Evolutionary conservation across 1,284 basidiomycete species (phyloP).

Genomic region (Marasmius tenuissimus): DNA sequence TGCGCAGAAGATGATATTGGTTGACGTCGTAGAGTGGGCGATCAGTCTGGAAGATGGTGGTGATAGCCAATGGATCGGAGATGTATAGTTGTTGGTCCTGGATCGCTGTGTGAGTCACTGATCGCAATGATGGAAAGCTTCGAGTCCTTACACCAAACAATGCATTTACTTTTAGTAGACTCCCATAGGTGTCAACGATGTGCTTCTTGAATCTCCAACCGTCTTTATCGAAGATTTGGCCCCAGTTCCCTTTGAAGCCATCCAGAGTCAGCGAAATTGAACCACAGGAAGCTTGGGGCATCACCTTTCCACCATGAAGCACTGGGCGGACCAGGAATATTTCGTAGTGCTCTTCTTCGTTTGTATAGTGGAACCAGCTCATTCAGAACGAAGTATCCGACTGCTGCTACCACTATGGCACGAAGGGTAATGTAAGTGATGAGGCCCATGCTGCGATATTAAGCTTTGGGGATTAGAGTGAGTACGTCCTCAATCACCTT

Average conservation of each 20-base stretch:
- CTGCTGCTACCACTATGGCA: background rate
- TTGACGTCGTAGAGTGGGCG: background rate
- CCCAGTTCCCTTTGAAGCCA: background rate
- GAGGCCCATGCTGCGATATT: background rate
- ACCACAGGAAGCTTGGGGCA: too few relatives aligned
- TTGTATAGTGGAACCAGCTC: background rate
- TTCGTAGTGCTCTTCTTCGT: background rate
- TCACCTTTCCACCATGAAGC: slow-evolving; percentile 2
- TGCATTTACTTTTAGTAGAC: background rate
- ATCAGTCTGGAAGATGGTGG: background rate
- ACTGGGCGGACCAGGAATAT: background rate
- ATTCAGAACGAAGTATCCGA: background rate
- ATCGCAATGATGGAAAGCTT: too few relatives aligned
- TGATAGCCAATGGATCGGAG: background rate
- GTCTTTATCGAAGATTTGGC: background rate
- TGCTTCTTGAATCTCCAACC: background rate
- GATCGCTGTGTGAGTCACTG: too few relatives aligned
- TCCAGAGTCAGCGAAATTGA: background rate
- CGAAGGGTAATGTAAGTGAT: background rate
- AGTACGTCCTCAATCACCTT: background rate
- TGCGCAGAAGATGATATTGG: background rate
- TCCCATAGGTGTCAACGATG: background rate
- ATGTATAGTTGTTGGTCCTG: slow-evolving; percentile 3
- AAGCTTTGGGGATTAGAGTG: background rate
- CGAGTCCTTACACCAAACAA: background rate